These are phyloP conservation scores for Sicyos edulis DNA, from an alignment of 306 rosid species.

Conservation along the genomic window DNA sequence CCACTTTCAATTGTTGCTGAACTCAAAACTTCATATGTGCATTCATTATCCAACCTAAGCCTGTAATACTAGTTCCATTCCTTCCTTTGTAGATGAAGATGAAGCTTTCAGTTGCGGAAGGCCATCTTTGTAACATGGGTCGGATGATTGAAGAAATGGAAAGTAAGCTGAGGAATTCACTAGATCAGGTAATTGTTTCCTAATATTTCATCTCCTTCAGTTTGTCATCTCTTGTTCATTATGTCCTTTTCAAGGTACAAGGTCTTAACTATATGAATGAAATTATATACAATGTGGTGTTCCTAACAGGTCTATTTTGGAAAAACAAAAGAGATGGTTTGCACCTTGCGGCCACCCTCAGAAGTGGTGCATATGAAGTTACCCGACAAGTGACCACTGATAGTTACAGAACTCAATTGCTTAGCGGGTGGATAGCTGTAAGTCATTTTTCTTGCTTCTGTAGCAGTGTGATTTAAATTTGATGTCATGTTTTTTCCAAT, in stretches of 20 bases:
- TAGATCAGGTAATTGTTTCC: conserved; percentile 64
- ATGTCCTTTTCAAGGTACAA: background rate
- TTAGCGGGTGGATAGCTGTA: too few species aligned
- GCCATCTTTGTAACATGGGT: conserved; percentile 96
- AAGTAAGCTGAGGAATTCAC: conserved; percentile 88
- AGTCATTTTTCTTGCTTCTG: too few species aligned
- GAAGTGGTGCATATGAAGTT: conserved; percentile 73
- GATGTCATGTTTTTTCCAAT: too few species aligned
- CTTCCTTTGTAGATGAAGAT: conserved; percentile 60
- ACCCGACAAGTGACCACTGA: conserved; percentile 37
- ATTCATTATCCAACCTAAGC: background rate
- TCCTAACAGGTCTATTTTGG: conserved; percentile 76
- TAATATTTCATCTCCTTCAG: background rate
- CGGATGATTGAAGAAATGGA: conserved; percentile 99
- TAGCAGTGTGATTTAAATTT: too few species aligned
- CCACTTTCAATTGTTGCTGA: too few species aligned
- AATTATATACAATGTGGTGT: background rate
- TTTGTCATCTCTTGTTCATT: background rate
- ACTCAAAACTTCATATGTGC: background rate
- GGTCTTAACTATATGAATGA: background rate
- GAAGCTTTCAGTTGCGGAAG: conserved; percentile 73
- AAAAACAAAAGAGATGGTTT: conserved; percentile 97
- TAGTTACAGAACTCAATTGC: too few species aligned
- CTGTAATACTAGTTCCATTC: background rate
- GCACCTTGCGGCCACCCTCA: conserved; percentile 87